phyloP scores from a whole-genome alignment of 495 filamentous ascomycete genomes.

The Hypoxylon rickii region DNA sequence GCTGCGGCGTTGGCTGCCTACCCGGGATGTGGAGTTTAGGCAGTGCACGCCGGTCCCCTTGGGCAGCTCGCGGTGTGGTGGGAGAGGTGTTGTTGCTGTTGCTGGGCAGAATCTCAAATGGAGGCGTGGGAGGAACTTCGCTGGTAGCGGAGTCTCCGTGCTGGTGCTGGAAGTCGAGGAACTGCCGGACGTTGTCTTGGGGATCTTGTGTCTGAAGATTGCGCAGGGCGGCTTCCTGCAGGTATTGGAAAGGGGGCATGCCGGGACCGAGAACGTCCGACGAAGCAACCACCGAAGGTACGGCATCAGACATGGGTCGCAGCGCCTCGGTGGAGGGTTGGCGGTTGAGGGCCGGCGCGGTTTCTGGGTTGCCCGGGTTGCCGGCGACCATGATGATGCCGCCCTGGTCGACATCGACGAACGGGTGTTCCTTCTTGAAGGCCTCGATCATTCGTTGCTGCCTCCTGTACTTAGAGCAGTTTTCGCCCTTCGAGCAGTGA shows the following conservation, averaged over 20 bases:
- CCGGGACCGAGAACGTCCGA: conserved; percentile 82
- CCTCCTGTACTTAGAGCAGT: conserved; percentile 78
- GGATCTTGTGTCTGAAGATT: conserved; percentile 74
- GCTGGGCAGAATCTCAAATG: conserved; percentile 54
- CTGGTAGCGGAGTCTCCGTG: conserved; percentile 49
- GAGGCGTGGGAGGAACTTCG: conserved; percentile 61
- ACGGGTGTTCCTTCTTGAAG: conserved; percentile 72
- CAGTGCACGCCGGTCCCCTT: conserved; percentile 57
- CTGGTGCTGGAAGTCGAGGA: conserved; percentile 77
- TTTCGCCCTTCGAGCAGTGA: conserved; percentile 86
- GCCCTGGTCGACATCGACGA: conserved; percentile 57
- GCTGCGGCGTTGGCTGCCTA: conserved; percentile 33
- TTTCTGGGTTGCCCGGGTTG: conserved; percentile 71
- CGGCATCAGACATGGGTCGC: conserved; percentile 64
- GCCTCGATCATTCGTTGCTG: conserved; percentile 70
- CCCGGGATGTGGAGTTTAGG: conserved; percentile 63
- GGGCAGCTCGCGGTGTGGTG: conserved; percentile 41
- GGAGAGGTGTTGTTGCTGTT: background rate
- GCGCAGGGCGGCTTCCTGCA: conserved; percentile 72
- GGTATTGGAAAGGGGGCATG: conserved; percentile 61
- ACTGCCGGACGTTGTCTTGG: conserved; percentile 88
- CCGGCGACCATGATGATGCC: conserved; percentile 67
- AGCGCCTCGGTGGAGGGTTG: conserved; percentile 47
- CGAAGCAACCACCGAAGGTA: conserved; percentile 84
- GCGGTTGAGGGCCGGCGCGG: conserved; percentile 56